A percentile compares a stretch with the other conserved stretches of the same genome.
Evolutionary conservation across 768 basidiomycete species (phyloP).

Genomic region (Russula sp.): DNA sequence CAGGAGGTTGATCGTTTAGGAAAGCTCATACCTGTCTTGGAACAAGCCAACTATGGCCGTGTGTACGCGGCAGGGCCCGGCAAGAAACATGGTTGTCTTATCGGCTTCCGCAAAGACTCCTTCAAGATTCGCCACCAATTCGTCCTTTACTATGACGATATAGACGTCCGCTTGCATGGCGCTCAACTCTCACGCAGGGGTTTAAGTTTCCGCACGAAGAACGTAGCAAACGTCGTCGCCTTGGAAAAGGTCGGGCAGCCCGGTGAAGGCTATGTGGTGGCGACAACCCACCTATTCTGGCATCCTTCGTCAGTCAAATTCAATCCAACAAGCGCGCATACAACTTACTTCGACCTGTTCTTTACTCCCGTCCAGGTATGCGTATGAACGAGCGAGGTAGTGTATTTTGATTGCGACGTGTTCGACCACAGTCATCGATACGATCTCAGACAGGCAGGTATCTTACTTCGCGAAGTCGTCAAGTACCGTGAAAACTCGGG

Average conservation of each 20-base stretch:
- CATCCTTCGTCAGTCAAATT: constrained; percentile 61
- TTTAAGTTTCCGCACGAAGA: constrained; percentile 63
- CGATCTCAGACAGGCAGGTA: constrained; percentile 57
- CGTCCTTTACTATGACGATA: constrained; percentile 63
- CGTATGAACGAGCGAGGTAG: constrained; percentile 78
- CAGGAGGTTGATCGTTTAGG: constrained; percentile 87
- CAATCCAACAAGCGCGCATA: background rate
- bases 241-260: constrained; percentile 40
- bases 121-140: constrained; percentile 43
- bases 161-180: constrained; percentile 40
- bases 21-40: constrained; percentile 59
- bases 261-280: constrained; percentile 58
- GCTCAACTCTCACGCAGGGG: constrained; percentile 38
- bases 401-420: background rate
- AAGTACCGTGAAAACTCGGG: constrained; percentile 44
- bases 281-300: constrained; percentile 94
- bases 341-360: background rate
- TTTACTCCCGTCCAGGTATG: constrained; percentile 39
- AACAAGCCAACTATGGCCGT: constrained; percentile 54
- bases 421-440: background rate
- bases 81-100: constrained; percentile 83
- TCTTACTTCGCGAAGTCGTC: constrained; percentile 59
- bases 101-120: constrained; percentile 54
- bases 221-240: constrained; percentile 71
- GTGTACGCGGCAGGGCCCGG: constrained; percentile 60